Conservation (phyloP, 202 grass and related monocot genomes). For the Cymbopogon flexuosus region DNA sequence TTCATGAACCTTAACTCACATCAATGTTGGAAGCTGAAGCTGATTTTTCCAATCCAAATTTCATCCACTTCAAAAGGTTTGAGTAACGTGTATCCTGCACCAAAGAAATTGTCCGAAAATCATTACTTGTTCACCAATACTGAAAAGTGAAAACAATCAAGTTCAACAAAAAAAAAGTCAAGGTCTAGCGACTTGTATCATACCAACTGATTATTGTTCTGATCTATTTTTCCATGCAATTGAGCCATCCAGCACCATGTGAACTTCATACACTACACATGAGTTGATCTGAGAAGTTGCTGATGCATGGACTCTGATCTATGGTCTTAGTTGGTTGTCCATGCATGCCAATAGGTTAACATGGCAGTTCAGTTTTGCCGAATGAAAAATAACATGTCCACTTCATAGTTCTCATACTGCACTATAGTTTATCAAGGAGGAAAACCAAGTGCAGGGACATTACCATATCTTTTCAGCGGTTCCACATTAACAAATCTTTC, state of each 20-base stretch:
- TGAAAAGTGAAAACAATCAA: neutral
- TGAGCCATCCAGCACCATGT: slow-evolving; percentile 15
- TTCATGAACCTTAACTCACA: slow-evolving; percentile 25
- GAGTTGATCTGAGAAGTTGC: slow-evolving; percentile 1
- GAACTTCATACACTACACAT: neutral
- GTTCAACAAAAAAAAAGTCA: neutral
- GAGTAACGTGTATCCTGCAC: slow-evolving; percentile 18
- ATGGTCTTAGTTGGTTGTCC: neutral
- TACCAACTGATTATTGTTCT: slow-evolving; percentile 23
- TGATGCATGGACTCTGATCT: slow-evolving; percentile 14
- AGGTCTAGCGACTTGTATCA: neutral
- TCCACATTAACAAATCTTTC: slow-evolving; percentile 24
- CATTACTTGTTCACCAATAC: neutral
- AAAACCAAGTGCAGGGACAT: slow-evolving; percentile 24
- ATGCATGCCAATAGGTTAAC: slow-evolving; percentile 23
- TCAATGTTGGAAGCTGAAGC: neutral
- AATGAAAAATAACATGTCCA: slow-evolving; percentile 8
- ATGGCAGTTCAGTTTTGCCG: slow-evolving; percentile 9
- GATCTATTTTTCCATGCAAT: slow-evolving; percentile 18
- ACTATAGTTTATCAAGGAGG: slow-evolving; percentile 40
- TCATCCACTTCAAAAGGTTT: slow-evolving; percentile 13
- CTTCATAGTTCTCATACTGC: neutral
- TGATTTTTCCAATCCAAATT: slow-evolving; percentile 15
- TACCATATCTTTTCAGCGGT: slow-evolving; percentile 25
- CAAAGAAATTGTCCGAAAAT: slow-evolving; percentile 27